phyloP scores from a whole-genome alignment of 257 asterid genomes.

The Hygrophila difformis region DNA sequence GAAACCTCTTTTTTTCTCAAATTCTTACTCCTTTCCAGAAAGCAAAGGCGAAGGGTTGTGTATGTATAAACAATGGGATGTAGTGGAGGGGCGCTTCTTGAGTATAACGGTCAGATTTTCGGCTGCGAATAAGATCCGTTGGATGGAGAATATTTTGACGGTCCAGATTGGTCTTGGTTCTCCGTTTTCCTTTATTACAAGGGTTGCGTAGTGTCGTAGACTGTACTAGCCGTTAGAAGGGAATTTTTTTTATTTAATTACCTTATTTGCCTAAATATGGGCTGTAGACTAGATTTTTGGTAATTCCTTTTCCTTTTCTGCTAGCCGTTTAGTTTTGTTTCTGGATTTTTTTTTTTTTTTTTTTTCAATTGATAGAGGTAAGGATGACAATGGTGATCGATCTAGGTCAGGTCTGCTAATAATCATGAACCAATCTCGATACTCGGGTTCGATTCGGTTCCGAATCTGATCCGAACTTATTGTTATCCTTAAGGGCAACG shows the following conservation, averaged over 20 bases:
- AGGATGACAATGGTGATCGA: too few relatives aligned
- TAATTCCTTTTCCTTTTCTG: too few relatives aligned
- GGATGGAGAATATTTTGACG: constrained; percentile 23
- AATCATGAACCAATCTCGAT: too few relatives aligned
- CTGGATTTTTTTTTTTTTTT: too few relatives aligned
- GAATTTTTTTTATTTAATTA: not conserved
- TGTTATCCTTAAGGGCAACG: too few relatives aligned
- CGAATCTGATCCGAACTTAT: too few relatives aligned
- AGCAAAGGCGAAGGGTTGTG: constrained; percentile 7
- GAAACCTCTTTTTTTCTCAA: not conserved
- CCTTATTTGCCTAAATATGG: not conserved
- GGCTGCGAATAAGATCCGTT: constrained; percentile 27
- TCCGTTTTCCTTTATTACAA: not conserved
- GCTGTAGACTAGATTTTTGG: too few relatives aligned
- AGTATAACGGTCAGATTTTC: constrained; percentile 45
- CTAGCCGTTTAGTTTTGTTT: too few relatives aligned
- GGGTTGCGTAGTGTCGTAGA: too few relatives aligned
- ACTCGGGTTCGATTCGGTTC: too few relatives aligned
- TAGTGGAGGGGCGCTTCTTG: constrained; percentile 24
- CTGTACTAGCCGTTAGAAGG: constrained; percentile 38
- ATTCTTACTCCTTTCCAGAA: not conserved
- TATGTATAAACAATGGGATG: constrained; percentile 6
- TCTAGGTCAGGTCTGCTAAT: too few relatives aligned
- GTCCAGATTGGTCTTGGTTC: constrained; percentile 12
- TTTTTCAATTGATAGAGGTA: too few relatives aligned